Base-by-base conservation (phyloP, 345 rosid species). In the Eucalyptus cloeziana region DNA sequence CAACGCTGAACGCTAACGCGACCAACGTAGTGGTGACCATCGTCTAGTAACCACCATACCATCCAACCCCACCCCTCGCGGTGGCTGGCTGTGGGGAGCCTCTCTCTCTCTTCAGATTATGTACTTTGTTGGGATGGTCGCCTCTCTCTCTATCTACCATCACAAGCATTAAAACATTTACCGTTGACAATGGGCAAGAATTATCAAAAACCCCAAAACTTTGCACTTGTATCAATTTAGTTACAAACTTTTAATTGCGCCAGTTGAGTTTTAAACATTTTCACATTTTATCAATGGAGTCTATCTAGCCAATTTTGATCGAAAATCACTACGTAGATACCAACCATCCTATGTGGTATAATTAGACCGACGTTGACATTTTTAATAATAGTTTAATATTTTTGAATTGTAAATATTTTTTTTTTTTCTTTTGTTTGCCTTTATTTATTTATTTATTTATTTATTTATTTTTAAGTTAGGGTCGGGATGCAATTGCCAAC, bases 341-440 rank as follows among this genome's bases (percentile, higher is more conserved):
- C 5, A 6, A 56, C 13, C 1, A 0, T 4, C 12, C 1, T 24
- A 22, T 56, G 6, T 56, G 11, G 12, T 10, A 56, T 56, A 56
- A 24, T 4, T 9, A 10, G 3, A 10, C 1, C 9, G 12, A 56
- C 3, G 2, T 56, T 0, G 12, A 9, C 30, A 56, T 56, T 56
- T 56, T 56, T 56, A 22, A 56, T 56, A 10, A 56, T 24, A 24
- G 10, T 52, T 52, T 52, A 19, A 52, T 52, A 52, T 52, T 52
- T 52, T 51, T 51, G 54, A 51, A 16, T 51, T 51, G 54, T 51
- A 51, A 51, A 51, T 51, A 15, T 2, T 7, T 52, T 19, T 54
- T 54, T 21, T 11, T 54, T 54, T 22, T 22, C 27, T 56, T 56
- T 40, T 54, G 2, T 11, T 54, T 22, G 40, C 40, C 5, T 54